Percentiles rank a stretch among this genome's conserved stretches.
Conservation (phyloP, 495 filamentous ascomycete species). For the Tuber microsphaerosporum region DNA sequence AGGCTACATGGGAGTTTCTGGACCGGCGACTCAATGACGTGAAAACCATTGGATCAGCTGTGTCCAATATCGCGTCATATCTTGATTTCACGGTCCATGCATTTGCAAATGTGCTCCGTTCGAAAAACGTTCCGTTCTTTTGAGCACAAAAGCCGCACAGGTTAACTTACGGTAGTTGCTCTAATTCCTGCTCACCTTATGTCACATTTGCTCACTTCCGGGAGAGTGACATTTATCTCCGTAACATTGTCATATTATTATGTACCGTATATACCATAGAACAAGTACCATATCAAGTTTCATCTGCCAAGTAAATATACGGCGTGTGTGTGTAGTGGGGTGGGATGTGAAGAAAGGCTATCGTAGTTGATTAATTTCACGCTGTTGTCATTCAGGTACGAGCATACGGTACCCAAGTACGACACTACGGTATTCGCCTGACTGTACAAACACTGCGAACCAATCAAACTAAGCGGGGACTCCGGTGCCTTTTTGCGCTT, state of each 20-base stretch:
- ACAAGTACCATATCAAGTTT: background rate
- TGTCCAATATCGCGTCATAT: conserved; percentile 63
- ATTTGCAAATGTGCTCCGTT: conserved; percentile 56
- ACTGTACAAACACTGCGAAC: too few relatives aligned
- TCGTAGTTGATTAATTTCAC: too few relatives aligned
- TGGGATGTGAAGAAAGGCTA: background rate
- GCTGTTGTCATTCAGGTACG: too few relatives aligned
- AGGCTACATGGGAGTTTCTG: conserved; percentile 72
- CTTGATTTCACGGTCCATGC: conserved; percentile 66
- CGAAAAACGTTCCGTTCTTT: conserved; percentile 50
- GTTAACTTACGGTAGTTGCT: background rate
- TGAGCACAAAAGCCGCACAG: conserved; percentile 1
- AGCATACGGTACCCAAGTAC: too few relatives aligned
- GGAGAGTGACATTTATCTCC: background rate
- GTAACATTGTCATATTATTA: background rate
- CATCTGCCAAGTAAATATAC: background rate
- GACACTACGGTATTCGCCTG: too few relatives aligned
- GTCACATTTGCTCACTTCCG: background rate
- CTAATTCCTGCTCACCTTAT: background rate
- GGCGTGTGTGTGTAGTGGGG: background rate
- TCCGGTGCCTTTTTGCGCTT: too few relatives aligned
- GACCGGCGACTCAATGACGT: conserved; percentile 67
- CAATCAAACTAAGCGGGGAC: too few relatives aligned
- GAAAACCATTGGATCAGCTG: conserved; percentile 50
- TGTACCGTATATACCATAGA: conserved; percentile 3